Evolutionary conservation across 1,284 basidiomycete species (phyloP).

Genomic region (Trichosporon ovoides): DNA sequence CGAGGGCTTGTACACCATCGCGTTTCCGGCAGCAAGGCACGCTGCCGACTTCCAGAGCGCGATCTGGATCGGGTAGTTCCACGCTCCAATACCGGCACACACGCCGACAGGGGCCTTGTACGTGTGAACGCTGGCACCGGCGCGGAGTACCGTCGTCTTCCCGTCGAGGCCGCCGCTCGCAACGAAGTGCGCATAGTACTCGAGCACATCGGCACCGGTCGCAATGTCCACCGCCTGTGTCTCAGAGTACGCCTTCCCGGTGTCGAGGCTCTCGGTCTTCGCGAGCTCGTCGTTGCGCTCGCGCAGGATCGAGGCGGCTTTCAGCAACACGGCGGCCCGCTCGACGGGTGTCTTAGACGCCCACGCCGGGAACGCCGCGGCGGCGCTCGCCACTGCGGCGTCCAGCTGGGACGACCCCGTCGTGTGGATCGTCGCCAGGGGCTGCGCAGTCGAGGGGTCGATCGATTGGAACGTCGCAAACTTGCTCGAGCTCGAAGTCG

Average conservation of each 20-base stretch:
- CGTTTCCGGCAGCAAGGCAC: slow-evolving; percentile 19
- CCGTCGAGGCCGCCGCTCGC: slow-evolving; percentile 19
- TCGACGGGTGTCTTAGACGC: slow-evolving; percentile 7
- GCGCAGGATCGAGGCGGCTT: slow-evolving; percentile 14
- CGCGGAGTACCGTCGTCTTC: slow-evolving; percentile 15
- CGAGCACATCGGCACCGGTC: slow-evolving; percentile 19
- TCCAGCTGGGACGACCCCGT: slow-evolving; percentile 17
- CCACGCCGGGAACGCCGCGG: slow-evolving; percentile 14
- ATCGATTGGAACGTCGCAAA: slow-evolving; percentile 15
- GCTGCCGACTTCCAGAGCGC: slow-evolving; percentile 21
- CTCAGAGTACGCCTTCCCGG: slow-evolving; percentile 20
- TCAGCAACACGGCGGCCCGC: slow-evolving; percentile 16
- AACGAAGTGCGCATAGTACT: slow-evolving; percentile 20
- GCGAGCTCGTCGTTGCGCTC: slow-evolving; percentile 20
- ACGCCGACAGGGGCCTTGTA: slow-evolving; percentile 23
- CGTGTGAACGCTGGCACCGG: slow-evolving; percentile 15
- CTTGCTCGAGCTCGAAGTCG: not conserved
- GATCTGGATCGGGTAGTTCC: slow-evolving; percentile 26
- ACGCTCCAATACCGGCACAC: slow-evolving; percentile 24
- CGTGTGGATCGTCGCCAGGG: slow-evolving; percentile 16
- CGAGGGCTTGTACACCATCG: slow-evolving; percentile 22
- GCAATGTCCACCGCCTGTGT: slow-evolving; percentile 17
- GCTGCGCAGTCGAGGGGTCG: slow-evolving; percentile 13
- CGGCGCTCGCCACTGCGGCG: slow-evolving; percentile 10
- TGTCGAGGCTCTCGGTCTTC: slow-evolving; percentile 18